Conservation (phyloP, 2,329 filamentous ascomycete genomes). For the Colletotrichum trifolii region DNA sequence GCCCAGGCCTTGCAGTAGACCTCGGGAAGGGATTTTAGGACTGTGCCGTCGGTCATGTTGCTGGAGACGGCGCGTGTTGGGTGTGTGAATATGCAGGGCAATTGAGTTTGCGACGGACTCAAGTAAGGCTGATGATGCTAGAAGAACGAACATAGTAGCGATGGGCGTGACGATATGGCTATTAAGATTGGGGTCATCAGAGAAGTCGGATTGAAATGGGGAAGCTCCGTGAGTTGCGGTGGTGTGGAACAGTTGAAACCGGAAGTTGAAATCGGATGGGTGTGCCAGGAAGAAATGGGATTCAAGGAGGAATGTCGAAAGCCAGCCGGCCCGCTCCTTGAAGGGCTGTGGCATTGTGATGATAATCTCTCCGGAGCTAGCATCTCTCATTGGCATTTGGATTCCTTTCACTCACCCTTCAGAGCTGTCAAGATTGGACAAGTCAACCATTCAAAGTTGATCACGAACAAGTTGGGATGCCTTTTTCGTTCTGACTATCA, state of each 20-base stretch:
- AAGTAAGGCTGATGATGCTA: background rate
- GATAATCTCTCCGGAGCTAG: no score
- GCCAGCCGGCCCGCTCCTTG: no score
- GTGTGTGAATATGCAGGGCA: background rate
- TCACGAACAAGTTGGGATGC: no score
- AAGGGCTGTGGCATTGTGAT: no score
- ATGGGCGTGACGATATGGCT: background rate
- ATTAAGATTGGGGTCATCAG: background rate
- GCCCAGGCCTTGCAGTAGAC: conserved; percentile 26
- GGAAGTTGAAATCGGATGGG: conserved; percentile 21
- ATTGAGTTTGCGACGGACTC: background rate
- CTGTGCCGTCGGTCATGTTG: conserved; percentile 2
- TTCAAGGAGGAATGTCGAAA: no score
- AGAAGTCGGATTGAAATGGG: conserved; percentile 18
- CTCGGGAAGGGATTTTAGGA: conserved; percentile 17
- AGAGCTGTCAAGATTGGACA: no score
- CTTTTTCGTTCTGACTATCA: no score
- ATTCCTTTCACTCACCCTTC: no score
- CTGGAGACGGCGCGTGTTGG: background rate
- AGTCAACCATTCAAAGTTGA: no score
- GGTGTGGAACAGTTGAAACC: conserved; percentile 10
- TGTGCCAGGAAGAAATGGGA: no score
- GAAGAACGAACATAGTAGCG: background rate
- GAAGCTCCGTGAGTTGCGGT: conserved; percentile 18
- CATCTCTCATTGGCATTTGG: no score